These are phyloP conservation scores for Pseudofabraea citricarpa DNA, from an alignment of 2,329 filamentous ascomycete genomes.

Conservation along the genomic window DNA sequence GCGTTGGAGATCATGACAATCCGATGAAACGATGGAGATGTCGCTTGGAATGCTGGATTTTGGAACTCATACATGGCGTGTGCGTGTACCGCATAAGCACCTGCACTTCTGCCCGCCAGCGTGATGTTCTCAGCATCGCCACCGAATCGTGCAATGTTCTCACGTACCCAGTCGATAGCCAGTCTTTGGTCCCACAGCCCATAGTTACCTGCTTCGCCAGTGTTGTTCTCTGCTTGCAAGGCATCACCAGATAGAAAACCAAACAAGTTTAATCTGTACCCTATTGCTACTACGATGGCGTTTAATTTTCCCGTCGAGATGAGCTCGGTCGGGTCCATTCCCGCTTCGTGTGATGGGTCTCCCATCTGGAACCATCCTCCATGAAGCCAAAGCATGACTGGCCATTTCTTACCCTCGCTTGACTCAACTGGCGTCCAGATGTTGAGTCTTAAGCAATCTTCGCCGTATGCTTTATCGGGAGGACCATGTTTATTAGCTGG, in stretches of 20 bases:
- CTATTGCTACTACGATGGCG: conserved; percentile 37
- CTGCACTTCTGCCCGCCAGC: conserved; percentile 37
- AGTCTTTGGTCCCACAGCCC: conserved; percentile 43
- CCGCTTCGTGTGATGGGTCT: conserved; percentile 35
- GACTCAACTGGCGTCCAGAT: conserved; percentile 38
- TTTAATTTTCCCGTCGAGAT: neutral
- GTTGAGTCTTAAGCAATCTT: conserved; percentile 45
- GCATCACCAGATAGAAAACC: conserved; percentile 42
- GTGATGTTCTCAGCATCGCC: conserved; percentile 42
- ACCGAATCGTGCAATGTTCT: conserved; percentile 35
- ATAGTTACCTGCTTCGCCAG: conserved; percentile 30
- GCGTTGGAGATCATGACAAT: conserved; percentile 39
- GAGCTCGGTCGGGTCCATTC: conserved; percentile 32
- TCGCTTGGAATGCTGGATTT: conserved; percentile 8
- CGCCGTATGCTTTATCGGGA: conserved; percentile 28
- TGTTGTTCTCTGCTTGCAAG: conserved; percentile 23
- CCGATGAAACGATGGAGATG: conserved; percentile 5
- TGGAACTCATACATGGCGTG: conserved; percentile 34
- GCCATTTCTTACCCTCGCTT: conserved; percentile 6
- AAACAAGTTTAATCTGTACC: conserved; percentile 43
- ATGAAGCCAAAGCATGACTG: conserved; percentile 34
- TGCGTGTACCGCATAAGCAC: conserved; percentile 37
- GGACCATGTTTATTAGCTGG: conserved; percentile 18
- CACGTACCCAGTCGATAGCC: conserved; percentile 45
- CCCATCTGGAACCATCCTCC: conserved; percentile 45